These are phyloP conservation scores for Candida nitratophila DNA, from an alignment of 805 yeast species.

Conservation along the genomic window DNA sequence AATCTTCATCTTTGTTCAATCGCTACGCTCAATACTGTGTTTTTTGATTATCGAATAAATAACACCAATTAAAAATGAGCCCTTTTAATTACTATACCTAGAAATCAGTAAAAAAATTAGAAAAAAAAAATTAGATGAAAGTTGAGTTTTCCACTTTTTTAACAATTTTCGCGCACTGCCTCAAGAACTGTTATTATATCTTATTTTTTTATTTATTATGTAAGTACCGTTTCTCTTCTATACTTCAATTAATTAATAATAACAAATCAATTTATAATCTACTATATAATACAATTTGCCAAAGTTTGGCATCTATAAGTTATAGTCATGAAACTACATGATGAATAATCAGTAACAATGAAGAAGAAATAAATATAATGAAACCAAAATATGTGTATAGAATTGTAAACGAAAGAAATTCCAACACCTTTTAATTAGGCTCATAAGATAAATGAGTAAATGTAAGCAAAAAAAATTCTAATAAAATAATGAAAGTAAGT, in stretches of 20 bases:
- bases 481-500: background rate
- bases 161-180: no score
- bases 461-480: background rate
- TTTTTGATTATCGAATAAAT: no score
- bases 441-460: background rate
- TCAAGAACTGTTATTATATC: no score
- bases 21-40: background rate
- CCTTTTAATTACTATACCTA: no score
- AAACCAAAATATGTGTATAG: background rate
- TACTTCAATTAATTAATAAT: background rate
- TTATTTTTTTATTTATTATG: no score
- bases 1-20: conserved; percentile 50
- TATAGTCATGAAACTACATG: background rate
- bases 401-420: no score
- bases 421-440: no score
- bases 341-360: background rate
- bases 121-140: background rate
- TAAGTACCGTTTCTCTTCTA: no score
- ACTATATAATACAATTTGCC: background rate
- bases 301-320: background rate
- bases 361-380: background rate
- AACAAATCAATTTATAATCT: background rate
- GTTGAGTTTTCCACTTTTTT: background rate
- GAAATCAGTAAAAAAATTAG: background rate
- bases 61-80: no score